A percentile compares a stretch with the other conserved stretches of the same genome.
Conservation (phyloP, 306 rosid genomes). For the Casuarina cunninghamiana region DNA sequence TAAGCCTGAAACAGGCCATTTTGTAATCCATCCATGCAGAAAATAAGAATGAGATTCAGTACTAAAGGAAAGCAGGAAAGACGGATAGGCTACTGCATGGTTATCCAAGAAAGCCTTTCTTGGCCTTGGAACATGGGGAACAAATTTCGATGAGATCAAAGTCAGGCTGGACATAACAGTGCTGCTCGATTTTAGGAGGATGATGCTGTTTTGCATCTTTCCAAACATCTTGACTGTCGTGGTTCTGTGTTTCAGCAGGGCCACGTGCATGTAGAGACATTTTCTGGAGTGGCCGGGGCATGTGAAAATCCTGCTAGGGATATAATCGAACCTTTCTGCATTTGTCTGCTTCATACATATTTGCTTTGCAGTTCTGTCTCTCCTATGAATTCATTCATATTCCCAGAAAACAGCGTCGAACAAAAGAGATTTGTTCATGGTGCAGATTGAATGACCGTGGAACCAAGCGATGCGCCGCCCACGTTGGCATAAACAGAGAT, state of each 20-base stretch:
- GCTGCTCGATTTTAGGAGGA: conserved; percentile 30
- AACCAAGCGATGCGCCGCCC: conserved; percentile 23
- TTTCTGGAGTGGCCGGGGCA: conserved; percentile 16
- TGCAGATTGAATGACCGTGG: conserved; percentile 9
- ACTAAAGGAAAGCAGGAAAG: conserved; percentile 14
- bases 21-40: conserved; percentile 5
- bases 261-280: conserved; percentile 44
- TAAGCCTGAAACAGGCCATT: too few relatives aligned
- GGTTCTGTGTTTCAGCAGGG: conserved; percentile 24
- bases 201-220: conserved; percentile 5
- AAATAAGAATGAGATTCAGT: conserved; percentile 13
- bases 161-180: conserved; percentile 22
- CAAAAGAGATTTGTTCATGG: background rate
- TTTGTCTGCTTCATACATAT: background rate
- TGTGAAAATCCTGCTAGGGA: background rate
- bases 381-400: background rate
- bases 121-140: conserved; percentile 30
- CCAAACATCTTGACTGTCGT: background rate
- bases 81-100: conserved; percentile 17
- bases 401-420: background rate
- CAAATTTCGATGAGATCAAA: background rate
- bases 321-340: conserved; percentile 13
- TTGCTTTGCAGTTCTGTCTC: background rate
- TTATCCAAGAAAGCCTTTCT: conserved; percentile 19
- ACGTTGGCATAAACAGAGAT: conserved; percentile 13